phyloP scores from a whole-genome alignment of 257 asterid species.

The Jacaranda mimosifolia region DNA sequence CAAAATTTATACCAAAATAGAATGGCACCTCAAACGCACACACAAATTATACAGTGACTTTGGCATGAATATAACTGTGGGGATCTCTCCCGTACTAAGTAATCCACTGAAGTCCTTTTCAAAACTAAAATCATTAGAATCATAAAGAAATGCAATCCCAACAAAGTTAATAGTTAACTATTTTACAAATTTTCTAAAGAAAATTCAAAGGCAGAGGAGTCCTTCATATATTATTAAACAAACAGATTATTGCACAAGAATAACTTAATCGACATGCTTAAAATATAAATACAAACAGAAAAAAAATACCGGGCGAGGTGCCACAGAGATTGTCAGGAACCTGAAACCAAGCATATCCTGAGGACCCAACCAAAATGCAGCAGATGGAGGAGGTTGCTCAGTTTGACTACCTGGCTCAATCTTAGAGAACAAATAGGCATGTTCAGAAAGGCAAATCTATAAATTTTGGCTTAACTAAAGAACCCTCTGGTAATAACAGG shows the following conservation, averaged over 20 bases:
- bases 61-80: slow-evolving; percentile 27
- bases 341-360: slow-evolving; percentile 83
- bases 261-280: slow-evolving; percentile 20
- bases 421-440: slow-evolving; percentile 54
- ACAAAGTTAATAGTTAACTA: background rate
- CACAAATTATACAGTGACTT: slow-evolving; percentile 14
- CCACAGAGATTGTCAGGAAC: slow-evolving; percentile 94
- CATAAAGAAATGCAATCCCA: slow-evolving; percentile 11
- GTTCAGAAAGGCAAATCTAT: slow-evolving; percentile 31
- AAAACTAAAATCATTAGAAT: background rate
- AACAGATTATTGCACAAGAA: background rate
- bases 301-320: slow-evolving; percentile 85
- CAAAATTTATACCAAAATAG: background rate
- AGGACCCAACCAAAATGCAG: slow-evolving; percentile 92
- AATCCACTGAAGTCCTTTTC: background rate
- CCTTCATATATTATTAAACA: slow-evolving; percentile 7
- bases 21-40: background rate
- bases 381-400: slow-evolving; percentile 98
- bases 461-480: background rate
- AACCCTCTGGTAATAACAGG: slow-evolving; percentile 26
- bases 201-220: background rate
- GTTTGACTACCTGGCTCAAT: slow-evolving; percentile 98
- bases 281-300: slow-evolving; percentile 21
- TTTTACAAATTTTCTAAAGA: background rate
- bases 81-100: slow-evolving; percentile 18